Evolutionary conservation across 805 yeast species (phyloP).

Genomic region (Spathaspora arborariae): DNA sequence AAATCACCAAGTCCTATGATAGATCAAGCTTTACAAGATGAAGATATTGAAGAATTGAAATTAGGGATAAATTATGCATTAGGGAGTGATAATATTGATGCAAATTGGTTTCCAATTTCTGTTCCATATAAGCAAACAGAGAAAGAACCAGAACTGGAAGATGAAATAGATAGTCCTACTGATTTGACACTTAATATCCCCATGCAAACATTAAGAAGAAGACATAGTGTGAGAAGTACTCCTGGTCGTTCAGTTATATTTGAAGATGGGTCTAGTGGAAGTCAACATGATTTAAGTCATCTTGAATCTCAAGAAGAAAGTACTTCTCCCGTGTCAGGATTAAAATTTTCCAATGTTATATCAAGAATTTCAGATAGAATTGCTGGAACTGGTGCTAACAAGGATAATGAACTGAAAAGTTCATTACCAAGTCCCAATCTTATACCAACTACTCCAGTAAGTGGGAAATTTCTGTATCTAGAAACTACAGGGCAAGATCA

Average conservation of each 20-base stretch:
- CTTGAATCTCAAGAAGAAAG: constrained; percentile 5
- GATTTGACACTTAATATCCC: constrained; percentile 16
- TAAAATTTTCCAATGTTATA: constrained; percentile 21
- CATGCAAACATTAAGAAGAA: constrained; percentile 10
- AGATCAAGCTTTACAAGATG: constrained; percentile 5
- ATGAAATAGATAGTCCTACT: background rate
- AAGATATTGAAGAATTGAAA: constrained; percentile 28
- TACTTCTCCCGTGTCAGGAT: constrained; percentile 5
- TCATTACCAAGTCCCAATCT: background rate
- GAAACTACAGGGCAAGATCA: background rate
- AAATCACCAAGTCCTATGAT: background rate
- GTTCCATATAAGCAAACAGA: constrained; percentile 1
- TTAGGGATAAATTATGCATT: constrained; percentile 33
- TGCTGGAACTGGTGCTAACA: constrained; percentile 25
- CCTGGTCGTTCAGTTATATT: background rate
- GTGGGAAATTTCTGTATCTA: background rate
- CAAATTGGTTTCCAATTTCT: constrained; percentile 28
- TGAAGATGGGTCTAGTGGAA: constrained; percentile 5
- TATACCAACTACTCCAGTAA: constrained; percentile 3
- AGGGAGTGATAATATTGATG: constrained; percentile 20
- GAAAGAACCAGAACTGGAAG: background rate
- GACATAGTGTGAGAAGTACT: background rate
- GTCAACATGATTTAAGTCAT: constrained; percentile 16
- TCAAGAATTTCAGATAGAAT: constrained; percentile 32
- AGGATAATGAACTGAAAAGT: background rate